Evolutionary conservation across 208 protist genomes (phyloP), one percentile per base, ranked within the genome.

Genomic region (Leishmania amazonensis): DNA sequence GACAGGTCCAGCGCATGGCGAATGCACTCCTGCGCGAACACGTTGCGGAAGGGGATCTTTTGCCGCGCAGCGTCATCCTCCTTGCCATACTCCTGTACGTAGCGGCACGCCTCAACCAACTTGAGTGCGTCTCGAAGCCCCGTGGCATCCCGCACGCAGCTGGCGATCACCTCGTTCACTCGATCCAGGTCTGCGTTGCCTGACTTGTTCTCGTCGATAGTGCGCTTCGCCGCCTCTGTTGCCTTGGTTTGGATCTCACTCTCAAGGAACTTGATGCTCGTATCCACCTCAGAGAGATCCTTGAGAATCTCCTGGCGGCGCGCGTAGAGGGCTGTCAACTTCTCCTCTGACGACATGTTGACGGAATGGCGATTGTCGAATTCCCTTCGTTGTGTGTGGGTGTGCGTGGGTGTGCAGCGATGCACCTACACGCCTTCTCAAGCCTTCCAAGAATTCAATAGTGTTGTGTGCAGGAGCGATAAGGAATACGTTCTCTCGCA

Each of bases 61-160:
- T 73, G 80, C n/a, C 89, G 87, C 54, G 71, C 85, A 13, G 80
- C 81, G 31, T 87, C 85, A 38, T 90, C 83, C 17, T 70, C 53
- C 47, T 78, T 77, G 24, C 78, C 49, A 54, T 78, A 83, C 42
- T 93, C 86, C 58, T 92, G 87, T 65, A 94, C 81, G 28, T 87
- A 83, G 67, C 89, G 89, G 65, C 87, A 96, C 70, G 88, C 86
- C 78, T 96, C 95, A 4, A 90, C 87, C 60, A 92, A 81, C 76
- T 94, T 95, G 67, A 97, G 85, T 4, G 91, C 95, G 28, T 98
- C 92, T 7, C 92, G 87, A 51, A 98, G 86, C 1, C 93, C 93
- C 38, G 81, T 89, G 35, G 90, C 78, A 80, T 95, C 91, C 17
- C 88, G 80, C 62, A 95, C 81, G 77, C 88, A 96, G 60, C 75